Percentiles rank a stretch among this genome's conserved stretches.
Evolutionary conservation across 2,329 filamentous ascomycete genomes (phyloP).

Genomic region (Kalaharituber pfeilii): DNA sequence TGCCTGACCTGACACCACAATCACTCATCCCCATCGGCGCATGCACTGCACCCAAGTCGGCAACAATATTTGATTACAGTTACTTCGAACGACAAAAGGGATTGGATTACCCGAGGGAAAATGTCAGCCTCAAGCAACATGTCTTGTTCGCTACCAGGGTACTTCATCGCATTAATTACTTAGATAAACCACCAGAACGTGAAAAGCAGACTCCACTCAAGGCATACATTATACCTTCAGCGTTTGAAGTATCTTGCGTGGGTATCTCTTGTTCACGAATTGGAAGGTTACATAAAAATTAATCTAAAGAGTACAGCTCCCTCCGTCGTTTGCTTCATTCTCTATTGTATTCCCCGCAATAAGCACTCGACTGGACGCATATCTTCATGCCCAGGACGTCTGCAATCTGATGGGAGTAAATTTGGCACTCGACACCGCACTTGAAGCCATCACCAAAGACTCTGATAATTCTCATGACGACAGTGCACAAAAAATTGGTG

Average conservation of each 20-base stretch:
- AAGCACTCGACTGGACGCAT: conserved; percentile 66
- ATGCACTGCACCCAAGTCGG: conserved; percentile 33
- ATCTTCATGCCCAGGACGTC: conserved; percentile 62
- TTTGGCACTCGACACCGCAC: conserved; percentile 49
- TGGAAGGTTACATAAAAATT: too few relatives aligned
- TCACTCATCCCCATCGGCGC: conserved; percentile 46
- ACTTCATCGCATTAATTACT: conserved; percentile 61
- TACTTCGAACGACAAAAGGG: conserved; percentile 54
- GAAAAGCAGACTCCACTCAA: conserved; percentile 33
- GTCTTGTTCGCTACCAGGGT: conserved; percentile 62
- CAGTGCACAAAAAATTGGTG: conserved; percentile 47
- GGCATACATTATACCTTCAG: conserved; percentile 59
- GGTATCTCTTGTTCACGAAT: conserved; percentile 29
- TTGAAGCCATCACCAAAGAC: conserved; percentile 87
- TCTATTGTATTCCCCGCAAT: conserved; percentile 65
- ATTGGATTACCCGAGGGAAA: conserved; percentile 25
- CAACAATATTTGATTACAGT: conserved; percentile 67
- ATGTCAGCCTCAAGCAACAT: conserved; percentile 53
- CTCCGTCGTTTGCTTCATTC: conserved; percentile 51
- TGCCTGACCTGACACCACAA: conserved; percentile 41
- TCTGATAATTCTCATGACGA: conserved; percentile 69
- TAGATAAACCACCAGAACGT: conserved; percentile 47
- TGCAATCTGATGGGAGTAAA: conserved; percentile 41
- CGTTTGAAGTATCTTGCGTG: conserved; percentile 58
- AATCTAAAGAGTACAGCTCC: conserved; percentile 35